These are phyloP conservation scores for Trichoderma gamsii DNA, from an alignment of 495 filamentous ascomycete genomes.

Conservation along the genomic window DNA sequence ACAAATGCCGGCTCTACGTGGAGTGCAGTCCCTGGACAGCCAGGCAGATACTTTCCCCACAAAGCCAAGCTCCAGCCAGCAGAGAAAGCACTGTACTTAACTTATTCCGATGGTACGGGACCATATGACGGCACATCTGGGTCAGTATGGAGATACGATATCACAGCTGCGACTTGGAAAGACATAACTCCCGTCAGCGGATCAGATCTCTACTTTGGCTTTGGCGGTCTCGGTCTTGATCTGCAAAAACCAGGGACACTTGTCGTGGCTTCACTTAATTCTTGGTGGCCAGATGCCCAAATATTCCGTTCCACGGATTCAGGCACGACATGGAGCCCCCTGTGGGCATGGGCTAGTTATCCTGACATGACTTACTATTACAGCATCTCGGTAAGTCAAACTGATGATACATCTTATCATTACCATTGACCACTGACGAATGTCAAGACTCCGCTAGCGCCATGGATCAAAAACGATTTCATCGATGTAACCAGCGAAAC, in stretches of 20 bases:
- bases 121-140: constrained; percentile 51
- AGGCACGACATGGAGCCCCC: constrained; percentile 45
- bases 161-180: constrained; percentile 43
- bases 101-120: constrained; percentile 49
- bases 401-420: constrained; percentile 20
- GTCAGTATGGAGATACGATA: constrained; percentile 48
- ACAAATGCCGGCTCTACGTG: constrained; percentile 49
- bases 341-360: constrained; percentile 48
- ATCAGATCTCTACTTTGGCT: constrained; percentile 43
- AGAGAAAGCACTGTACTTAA: constrained; percentile 51
- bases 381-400: constrained; percentile 20
- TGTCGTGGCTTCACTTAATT: constrained; percentile 50
- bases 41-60: constrained; percentile 47
- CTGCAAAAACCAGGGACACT: constrained; percentile 49
- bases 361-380: constrained; percentile 43
- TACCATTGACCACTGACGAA: not conserved
- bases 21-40: constrained; percentile 44
- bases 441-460: constrained; percentile 34
- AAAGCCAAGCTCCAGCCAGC: constrained; percentile 47
- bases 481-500: constrained; percentile 33
- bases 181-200: constrained; percentile 49
- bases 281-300: constrained; percentile 54
- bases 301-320: constrained; percentile 50
- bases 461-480: constrained; percentile 45
- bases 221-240: constrained; percentile 51